Base-by-base conservation (phyloP, 768 basidiomycete species). In the Mycena filopes region DNA sequence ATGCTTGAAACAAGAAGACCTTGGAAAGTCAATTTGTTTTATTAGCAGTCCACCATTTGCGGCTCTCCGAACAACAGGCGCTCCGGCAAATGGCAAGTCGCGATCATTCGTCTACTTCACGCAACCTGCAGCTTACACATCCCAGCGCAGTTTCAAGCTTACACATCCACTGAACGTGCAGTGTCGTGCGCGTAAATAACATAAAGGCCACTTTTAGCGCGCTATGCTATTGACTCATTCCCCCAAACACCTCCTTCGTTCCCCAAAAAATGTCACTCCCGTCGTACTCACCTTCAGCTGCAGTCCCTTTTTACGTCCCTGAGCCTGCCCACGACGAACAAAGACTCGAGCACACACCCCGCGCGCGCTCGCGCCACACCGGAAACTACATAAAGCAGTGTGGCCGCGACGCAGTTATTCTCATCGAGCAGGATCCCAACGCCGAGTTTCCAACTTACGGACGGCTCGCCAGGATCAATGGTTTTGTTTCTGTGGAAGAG, bases 251-350 rank as follows among this genome's bases (percentile, higher is more conserved):
- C n/a, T 12, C 21, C 21, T 2, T 45, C n/a, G 42, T 25, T 15
- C 46, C 36, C 36, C 10, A 36, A 36, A 36, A 36, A 10, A 2
- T 15, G 11, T 2, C 9, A 10, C 78, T 88, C 33, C 87, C 90
- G 21, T 72, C 72, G 8, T 91, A 91, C 71, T 81, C 87, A 0
- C 81, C 85, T 2, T 84, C 88, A 9, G 75, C 76, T 2, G 84
- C 85, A 29, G 81, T 84, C 1, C 90, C 90, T 1, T 72, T 77
- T 10, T 92, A 92, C 71, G 87, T 90, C 50, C 81, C 74, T 36
- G 82, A 83, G 28, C 88, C 86, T 36, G 73, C 80, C 5, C 77
- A 75, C 3, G 86, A 83, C 28, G 90, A 92, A 68, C 77, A 79
- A 56, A 79, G 79, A 20, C 82, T 92, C 10, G 83, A 86, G 43